These are phyloP conservation scores for Pestalotiopsis fici DNA, from an alignment of 2,329 filamentous ascomycete species.

Conservation along the genomic window DNA sequence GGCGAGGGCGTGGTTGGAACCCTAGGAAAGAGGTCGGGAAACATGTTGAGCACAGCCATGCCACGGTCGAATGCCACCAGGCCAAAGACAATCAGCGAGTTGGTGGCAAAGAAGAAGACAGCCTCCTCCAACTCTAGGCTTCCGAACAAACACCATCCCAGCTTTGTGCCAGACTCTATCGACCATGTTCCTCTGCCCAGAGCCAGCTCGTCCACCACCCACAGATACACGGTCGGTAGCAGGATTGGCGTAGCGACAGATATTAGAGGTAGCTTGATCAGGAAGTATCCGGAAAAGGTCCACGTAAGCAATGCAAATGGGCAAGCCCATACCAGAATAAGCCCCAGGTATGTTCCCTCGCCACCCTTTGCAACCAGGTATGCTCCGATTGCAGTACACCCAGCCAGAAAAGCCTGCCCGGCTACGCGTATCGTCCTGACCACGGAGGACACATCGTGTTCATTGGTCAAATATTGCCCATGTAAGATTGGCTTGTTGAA, in stretches of 20 bases:
- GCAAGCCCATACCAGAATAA: slow-evolving; percentile 70
- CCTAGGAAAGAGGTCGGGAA: slow-evolving; percentile 56
- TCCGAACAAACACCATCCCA: slow-evolving; percentile 63
- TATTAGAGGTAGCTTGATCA: slow-evolving; percentile 58
- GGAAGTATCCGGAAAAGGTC: slow-evolving; percentile 64
- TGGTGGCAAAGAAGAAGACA: slow-evolving; percentile 72
- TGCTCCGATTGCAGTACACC: slow-evolving; percentile 44
- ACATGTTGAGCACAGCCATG: slow-evolving; percentile 64
- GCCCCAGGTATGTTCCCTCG: slow-evolving; percentile 64
- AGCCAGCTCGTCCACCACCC: slow-evolving; percentile 71
- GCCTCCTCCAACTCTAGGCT: slow-evolving; percentile 74
- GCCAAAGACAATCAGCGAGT: slow-evolving; percentile 69
- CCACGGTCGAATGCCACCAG: slow-evolving; percentile 70
- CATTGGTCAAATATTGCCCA: slow-evolving; percentile 39
- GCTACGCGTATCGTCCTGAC: slow-evolving; percentile 32
- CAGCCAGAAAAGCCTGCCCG: slow-evolving; percentile 52
- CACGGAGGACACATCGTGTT: slow-evolving; percentile 23
- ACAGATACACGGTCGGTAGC: slow-evolving; percentile 69
- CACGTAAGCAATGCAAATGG: slow-evolving; percentile 67
- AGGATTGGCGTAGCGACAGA: slow-evolving; percentile 62
- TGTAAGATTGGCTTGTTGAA: slow-evolving; percentile 65
- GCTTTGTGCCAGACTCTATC: slow-evolving; percentile 68
- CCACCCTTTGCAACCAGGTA: slow-evolving; percentile 44
- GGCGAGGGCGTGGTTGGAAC: slow-evolving; percentile 51
- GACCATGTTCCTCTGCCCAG: slow-evolving; percentile 71